A percentile compares a stretch with the other conserved stretches of the same genome.
phyloP scores from a whole-genome alignment of 345 rosid genomes.

The Salix brachista region DNA sequence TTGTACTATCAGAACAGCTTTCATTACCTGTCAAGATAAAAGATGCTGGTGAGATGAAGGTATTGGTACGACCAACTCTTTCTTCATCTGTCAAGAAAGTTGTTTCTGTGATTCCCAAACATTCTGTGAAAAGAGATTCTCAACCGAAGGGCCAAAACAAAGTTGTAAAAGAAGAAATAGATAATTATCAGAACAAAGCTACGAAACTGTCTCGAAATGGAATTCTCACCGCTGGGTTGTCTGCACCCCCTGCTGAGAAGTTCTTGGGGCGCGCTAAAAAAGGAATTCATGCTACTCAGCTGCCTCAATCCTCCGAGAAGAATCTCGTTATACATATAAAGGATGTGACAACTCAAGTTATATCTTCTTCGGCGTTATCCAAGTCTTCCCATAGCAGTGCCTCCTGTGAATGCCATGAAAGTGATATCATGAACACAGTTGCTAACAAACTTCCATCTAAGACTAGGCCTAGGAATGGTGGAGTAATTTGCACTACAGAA shows the following conservation, averaged over 20 bases:
- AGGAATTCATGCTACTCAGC: conserved; percentile 12
- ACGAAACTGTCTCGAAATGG: conserved; percentile 8
- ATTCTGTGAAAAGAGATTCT: conserved; percentile 4
- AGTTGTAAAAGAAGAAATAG: conserved; percentile 9
- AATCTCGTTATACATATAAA: conserved; percentile 14
- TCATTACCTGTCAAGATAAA: conserved; percentile 11
- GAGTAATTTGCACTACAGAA: conserved; percentile 19
- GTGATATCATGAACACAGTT: conserved; percentile 6
- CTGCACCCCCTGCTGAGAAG: conserved; percentile 16
- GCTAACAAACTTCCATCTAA: conserved; percentile 11
- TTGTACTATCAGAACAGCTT: conserved; percentile 9
- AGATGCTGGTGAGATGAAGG: conserved; percentile 18
- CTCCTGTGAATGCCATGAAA: conserved; percentile 16
- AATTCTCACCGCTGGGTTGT: not conserved
- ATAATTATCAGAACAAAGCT: not conserved
- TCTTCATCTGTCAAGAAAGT: conserved; percentile 8
- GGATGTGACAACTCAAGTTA: not conserved
- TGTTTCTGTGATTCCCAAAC: conserved; percentile 4
- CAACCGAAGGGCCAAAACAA: conserved; percentile 1
- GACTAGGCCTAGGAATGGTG: conserved; percentile 29
- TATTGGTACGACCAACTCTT: not conserved
- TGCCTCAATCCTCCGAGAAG: conserved; percentile 12
- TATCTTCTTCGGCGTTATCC: not conserved
- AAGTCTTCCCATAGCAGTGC: not conserved
- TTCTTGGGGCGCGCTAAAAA: conserved; percentile 16